phyloP scores from a whole-genome alignment of 2,329 filamentous ascomycete species.

The Sarocladiaceae sp. region DNA sequence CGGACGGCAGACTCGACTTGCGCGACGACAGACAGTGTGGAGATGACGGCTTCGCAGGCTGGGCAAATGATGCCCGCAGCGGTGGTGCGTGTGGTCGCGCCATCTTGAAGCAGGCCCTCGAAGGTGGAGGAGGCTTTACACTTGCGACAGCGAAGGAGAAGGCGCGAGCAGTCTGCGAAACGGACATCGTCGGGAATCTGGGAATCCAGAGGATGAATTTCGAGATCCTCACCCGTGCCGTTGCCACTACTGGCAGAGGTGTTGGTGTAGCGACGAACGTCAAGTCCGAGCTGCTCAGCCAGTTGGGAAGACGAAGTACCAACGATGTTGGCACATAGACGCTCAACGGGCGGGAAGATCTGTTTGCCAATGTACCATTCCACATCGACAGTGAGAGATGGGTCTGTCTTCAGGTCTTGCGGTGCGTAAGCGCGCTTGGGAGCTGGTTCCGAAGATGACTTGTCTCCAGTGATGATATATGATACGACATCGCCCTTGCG shows the following conservation, averaged over 20 bases:
- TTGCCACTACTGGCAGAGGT: constrained; percentile 44
- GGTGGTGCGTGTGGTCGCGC: constrained; percentile 56
- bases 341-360: constrained; percentile 95
- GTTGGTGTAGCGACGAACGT: constrained; percentile 70
- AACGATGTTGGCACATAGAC: constrained; percentile 91
- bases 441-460: constrained; percentile 61
- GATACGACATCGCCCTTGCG: constrained; percentile 95
- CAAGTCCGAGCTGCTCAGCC: constrained; percentile 89
- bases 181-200: constrained; percentile 90
- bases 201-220: constrained; percentile 88
- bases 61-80: constrained; percentile 73
- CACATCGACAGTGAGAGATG: constrained; percentile 78
- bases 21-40: constrained; percentile 71
- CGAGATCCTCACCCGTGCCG: constrained; percentile 53
- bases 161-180: constrained; percentile 74
- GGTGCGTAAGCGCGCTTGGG: constrained; percentile 88
- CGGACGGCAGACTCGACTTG: constrained; percentile 86
- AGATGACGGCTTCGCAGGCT: constrained; percentile 60
- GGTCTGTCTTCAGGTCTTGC: constrained; percentile 75
- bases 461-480: constrained; percentile 83
- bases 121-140: constrained; percentile 73
- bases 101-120: constrained; percentile 59
- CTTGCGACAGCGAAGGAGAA: constrained; percentile 73
- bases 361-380: constrained; percentile 99
- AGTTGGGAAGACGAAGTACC: constrained; percentile 88